Base-by-base conservation (phyloP, 75 land plant species). In the Selaginella moellendorffii region DNA sequence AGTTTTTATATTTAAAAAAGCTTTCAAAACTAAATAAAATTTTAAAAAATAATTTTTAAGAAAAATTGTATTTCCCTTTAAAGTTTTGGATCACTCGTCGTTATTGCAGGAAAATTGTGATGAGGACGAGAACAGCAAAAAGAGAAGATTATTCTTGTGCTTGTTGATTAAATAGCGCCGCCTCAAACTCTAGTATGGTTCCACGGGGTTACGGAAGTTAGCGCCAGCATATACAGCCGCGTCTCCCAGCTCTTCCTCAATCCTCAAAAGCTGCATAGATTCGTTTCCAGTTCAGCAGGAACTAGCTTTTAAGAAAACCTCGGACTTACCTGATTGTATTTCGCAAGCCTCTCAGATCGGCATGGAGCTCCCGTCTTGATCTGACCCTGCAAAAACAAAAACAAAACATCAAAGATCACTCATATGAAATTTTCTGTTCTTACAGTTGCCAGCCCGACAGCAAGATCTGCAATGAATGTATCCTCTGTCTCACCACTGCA, bases 311-410 rank as follows among this genome's bases (percentile, higher is more conserved):
- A n/a, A n/a, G n/a, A n/a, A n/a, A n/a, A n/a, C n/a, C n/a, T n/a
- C n/a, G 24, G 5, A 21, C 59, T 21, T 21, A 56, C 93, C 95
- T 91, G 99, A 68, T 95, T 95, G 62, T 95, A 95, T 61, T 95
- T 95, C 5, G 99, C 99, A 70, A 95, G 84, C 28, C 99, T 84
- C 72, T 95, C 99, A 17, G 99, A 95, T 30, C 99, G 76, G 75
- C 99, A 95, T 21, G 99, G 99, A 58, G 99, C 99, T 61, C 99
- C 97, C 31, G 92, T 95, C 80, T 95, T 95, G 69, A 95, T 95
- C 66, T 95, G 99, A 31, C 99, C 99, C 96, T 89, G 81, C 24
- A 70, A 24, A 21, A 23, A 63, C 54, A 65, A 14, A 56, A 12
- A 24, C 20, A 63, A n/a, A n/a, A n/a, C n/a, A n/a, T n/a, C n/a